Base-by-base conservation (phyloP, 257 asterid species). In the Plantago ovata region DNA sequence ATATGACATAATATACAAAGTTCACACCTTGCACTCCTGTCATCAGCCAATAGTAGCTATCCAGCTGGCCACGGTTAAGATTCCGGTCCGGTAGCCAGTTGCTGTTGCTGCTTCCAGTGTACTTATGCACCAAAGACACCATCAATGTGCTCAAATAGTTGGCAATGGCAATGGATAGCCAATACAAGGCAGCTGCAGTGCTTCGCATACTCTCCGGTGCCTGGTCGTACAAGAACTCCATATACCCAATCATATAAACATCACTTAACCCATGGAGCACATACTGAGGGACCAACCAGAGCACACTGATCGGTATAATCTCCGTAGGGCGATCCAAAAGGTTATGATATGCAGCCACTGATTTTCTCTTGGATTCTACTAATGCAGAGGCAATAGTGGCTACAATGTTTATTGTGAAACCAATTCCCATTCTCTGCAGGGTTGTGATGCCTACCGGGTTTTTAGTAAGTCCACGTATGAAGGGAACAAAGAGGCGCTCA, bases 201-300 rank as follows among this genome's bases (percentile, higher is more conserved):
- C 89, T 87, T 68, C 91, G 78, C 98, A 91, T 84, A 67, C 95
- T 91, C 63, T 91, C 95, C 0, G 98, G 94, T 0, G 89, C 76
- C 23, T 91, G 96, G 38, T 91, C 92, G 3, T 84, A 84, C 0
- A 91, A 77, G 38, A 87, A 91, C 45, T 91, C 95, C 49, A 87
- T 19, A 15, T 81, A 89, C 0, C 95, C 95, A 0, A 80, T 24
- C 74, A 72, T 74, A 69, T 87, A 91, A 20, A 83, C 78, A 16
- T 91, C 94, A 1, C 83, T 85, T 9, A 87, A 4, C 9, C 95
- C 96, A 6, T 91, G 91, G 33, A 87, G 69, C 42, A 67, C 61
- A 23, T 79, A 83, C 56, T 87, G 98, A 10, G 96, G 98, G 15
- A 79, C 74, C 20, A 91, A 58, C 94, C 94, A 81, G 38, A 87